Evolutionary conservation across 495 filamentous ascomycete genomes (phyloP).

Genomic region (Penicillium roqueforti): DNA sequence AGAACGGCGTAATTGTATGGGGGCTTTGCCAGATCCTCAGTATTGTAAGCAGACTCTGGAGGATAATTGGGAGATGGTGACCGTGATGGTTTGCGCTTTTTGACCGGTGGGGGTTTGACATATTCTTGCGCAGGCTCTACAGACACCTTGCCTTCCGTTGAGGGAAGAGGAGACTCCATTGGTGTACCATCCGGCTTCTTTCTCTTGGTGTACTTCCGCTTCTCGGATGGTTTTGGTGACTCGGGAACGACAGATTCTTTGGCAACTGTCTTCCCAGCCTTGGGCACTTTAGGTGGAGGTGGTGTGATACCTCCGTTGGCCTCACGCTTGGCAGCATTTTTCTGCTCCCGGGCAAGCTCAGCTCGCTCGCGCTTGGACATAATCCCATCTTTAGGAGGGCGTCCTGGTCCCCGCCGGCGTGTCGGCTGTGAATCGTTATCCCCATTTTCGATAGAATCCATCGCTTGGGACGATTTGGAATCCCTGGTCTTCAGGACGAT

Average conservation of each 20-base stretch:
- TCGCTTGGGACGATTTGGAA: slow-evolving; percentile 23
- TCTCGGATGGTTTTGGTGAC: slow-evolving; percentile 56
- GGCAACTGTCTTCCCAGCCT: slow-evolving; percentile 51
- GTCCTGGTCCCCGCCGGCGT: slow-evolving; percentile 76
- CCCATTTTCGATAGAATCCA: slow-evolving; percentile 34
- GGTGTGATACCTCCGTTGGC: slow-evolving; percentile 44
- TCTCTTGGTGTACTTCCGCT: slow-evolving; percentile 74
- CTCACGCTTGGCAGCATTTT: slow-evolving; percentile 46
- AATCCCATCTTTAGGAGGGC: slow-evolving; percentile 87
- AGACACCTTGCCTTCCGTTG: slow-evolving; percentile 44
- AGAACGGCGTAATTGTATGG: slow-evolving; percentile 82
- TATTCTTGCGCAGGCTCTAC: slow-evolving; percentile 43
- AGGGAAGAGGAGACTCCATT: slow-evolving; percentile 41
- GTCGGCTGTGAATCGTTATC: slow-evolving; percentile 44
- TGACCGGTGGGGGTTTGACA: slow-evolving; percentile 45
- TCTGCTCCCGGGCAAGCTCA: slow-evolving; percentile 59
- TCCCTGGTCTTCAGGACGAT: slow-evolving; percentile 40
- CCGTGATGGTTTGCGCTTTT: slow-evolving; percentile 54
- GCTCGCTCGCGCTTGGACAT: slow-evolving; percentile 83
- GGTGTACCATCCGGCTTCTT: slow-evolving; percentile 54
- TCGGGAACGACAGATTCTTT: slow-evolving; percentile 47
- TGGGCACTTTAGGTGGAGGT: slow-evolving; percentile 51
- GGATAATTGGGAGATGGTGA: slow-evolving; percentile 70
- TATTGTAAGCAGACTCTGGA: slow-evolving; percentile 69
- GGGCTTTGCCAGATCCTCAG: slow-evolving; percentile 82